A percentile compares a stretch with the other conserved stretches of the same genome.
phyloP scores from a whole-genome alignment of 2,329 filamentous ascomycete genomes.

The Verticillium nonalfalfae region DNA sequence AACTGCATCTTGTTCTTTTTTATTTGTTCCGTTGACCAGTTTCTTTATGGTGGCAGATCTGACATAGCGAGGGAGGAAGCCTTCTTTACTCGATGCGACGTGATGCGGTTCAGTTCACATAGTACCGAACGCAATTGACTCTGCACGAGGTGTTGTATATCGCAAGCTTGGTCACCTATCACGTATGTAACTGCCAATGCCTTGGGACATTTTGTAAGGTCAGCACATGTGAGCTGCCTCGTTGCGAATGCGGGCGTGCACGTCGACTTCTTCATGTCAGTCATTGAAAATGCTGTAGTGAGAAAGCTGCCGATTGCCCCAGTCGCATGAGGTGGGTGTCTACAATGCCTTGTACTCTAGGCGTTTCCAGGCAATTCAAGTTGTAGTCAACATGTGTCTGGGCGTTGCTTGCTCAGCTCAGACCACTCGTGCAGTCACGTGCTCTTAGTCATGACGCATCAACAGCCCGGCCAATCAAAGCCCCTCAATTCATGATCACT shows the following conservation, averaged over 20 bases:
- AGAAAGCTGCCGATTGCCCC: background rate
- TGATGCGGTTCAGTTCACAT: background rate
- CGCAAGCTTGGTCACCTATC: background rate
- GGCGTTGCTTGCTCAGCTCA: slow-evolving; percentile 1
- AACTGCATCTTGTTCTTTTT: background rate
- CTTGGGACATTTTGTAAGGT: too few species aligned
- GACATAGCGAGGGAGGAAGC: background rate
- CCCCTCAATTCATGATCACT: slow-evolving; percentile 42
- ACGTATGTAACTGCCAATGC: too few species aligned
- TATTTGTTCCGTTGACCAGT: background rate
- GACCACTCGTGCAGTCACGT: slow-evolving; percentile 1
- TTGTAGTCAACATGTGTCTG: background rate
- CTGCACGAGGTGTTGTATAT: background rate
- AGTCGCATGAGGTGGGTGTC: too few species aligned
- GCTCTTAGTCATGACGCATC: background rate
- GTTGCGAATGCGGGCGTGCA: too few species aligned
- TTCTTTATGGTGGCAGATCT: background rate
- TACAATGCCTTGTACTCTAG: too few species aligned
- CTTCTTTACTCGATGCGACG: background rate
- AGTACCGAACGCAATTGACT: background rate
- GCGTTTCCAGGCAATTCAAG: background rate
- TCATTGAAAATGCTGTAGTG: too few species aligned
- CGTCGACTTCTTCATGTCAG: too few species aligned
- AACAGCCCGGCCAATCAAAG: slow-evolving; percentile 35
- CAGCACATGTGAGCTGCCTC: too few species aligned